phyloP scores from a whole-genome alignment of 2,329 filamentous ascomycete species.

The Aschersonia sp. region DNA sequence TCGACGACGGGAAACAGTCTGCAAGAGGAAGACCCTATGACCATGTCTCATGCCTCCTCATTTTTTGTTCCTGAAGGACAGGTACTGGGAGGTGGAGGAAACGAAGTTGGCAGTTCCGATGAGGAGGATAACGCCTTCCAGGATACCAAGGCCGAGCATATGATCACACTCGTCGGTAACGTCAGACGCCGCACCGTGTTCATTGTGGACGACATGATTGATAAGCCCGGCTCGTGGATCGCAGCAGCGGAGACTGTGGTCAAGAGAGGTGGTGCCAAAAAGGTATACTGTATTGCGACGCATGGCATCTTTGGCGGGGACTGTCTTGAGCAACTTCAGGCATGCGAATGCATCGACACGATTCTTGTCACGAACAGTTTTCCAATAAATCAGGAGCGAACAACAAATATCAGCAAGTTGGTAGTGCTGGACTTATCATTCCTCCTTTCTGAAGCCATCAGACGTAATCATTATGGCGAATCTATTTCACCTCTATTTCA shows the following conservation, averaged over 20 bases:
- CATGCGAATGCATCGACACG: slow-evolving; percentile 83
- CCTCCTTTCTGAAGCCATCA: slow-evolving; percentile 80
- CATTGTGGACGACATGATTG: slow-evolving; percentile 98
- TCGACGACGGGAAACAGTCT: slow-evolving; percentile 55
- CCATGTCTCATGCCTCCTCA: slow-evolving; percentile 63
- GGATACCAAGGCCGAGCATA: slow-evolving; percentile 73
- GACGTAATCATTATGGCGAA: slow-evolving; percentile 93
- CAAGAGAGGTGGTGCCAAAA: slow-evolving; percentile 80
- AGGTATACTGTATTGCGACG: slow-evolving; percentile 94
- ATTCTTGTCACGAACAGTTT: slow-evolving; percentile 97
- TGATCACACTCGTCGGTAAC: slow-evolving; percentile 94
- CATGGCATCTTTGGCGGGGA: slow-evolving; percentile 90
- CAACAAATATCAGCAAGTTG: slow-evolving; percentile 63
- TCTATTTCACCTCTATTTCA: slow-evolving; percentile 59
- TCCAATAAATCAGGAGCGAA: slow-evolving; percentile 66
- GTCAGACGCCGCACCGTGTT: slow-evolving; percentile 80
- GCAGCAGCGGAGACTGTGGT: slow-evolving; percentile 93
- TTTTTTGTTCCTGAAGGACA: slow-evolving; percentile 58
- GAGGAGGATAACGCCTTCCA: slow-evolving; percentile 87
- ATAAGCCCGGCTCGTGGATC: slow-evolving; percentile 94
- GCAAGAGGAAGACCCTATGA: slow-evolving; percentile 69
- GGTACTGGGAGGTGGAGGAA: slow-evolving; percentile 66
- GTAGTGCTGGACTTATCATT: slow-evolving; percentile 81
- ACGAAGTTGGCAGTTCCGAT: slow-evolving; percentile 70
- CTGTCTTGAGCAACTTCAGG: slow-evolving; percentile 77